Evolutionary conservation across 2,329 filamentous ascomycete genomes (phyloP).

Genomic region (Microsporum canis): DNA sequence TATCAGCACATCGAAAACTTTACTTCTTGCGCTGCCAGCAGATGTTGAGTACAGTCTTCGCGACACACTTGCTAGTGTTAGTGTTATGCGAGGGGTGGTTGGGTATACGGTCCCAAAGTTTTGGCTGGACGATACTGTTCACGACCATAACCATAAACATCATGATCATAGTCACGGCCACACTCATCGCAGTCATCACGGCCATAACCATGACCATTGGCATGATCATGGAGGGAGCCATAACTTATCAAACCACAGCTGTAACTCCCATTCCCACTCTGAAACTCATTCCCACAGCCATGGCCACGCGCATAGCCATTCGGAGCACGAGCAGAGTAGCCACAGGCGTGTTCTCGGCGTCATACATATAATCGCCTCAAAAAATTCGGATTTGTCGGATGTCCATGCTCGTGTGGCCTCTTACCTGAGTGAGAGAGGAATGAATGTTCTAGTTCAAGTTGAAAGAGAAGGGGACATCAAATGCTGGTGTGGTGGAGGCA

Average conservation of each 20-base stretch:
- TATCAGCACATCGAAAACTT: constrained; percentile 65
- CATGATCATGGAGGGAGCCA: constrained; percentile 23
- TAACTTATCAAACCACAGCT: constrained; percentile 18
- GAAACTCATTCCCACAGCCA: constrained; percentile 17
- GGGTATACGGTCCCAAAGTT: constrained; percentile 82
- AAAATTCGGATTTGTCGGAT: constrained; percentile 64
- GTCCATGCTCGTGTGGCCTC: constrained; percentile 64
- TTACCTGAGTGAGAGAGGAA: constrained; percentile 58
- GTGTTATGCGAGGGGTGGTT: constrained; percentile 69
- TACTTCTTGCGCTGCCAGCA: constrained; percentile 75
- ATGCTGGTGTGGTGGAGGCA: constrained; percentile 51
- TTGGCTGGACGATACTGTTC: constrained; percentile 65
- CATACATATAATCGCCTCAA: constrained; percentile 71
- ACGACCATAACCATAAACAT: constrained; percentile 24
- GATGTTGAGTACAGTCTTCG: constrained; percentile 79
- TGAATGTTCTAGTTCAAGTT: constrained; percentile 78
- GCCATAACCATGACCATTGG: constrained; percentile 19
- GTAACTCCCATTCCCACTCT: constrained; percentile 17
- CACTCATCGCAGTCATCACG: constrained; percentile 19
- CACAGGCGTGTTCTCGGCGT: constrained; percentile 57
- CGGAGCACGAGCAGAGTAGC: constrained; percentile 16
- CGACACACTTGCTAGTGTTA: constrained; percentile 72
- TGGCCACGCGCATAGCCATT: constrained; percentile 19
- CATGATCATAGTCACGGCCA: constrained; percentile 23
- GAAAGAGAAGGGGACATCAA: constrained; percentile 66